Percentiles rank a stretch among this genome's conserved stretches.
Conservation (phyloP, 208 protist genomes). For the Crithidia brevicula region DNA sequence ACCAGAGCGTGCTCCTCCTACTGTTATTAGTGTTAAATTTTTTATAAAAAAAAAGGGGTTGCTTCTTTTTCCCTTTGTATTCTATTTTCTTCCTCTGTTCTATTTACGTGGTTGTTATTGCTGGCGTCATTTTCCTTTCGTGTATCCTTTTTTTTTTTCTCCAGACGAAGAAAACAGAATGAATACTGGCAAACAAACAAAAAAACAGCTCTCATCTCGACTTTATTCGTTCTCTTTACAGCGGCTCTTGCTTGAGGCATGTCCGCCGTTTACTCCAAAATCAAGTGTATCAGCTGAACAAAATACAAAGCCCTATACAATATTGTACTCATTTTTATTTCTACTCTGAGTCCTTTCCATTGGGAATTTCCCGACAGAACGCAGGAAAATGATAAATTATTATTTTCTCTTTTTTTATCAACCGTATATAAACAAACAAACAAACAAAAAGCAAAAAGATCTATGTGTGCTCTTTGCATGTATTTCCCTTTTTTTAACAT, state of each 20-base stretch:
- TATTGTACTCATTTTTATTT: neutral
- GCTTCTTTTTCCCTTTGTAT: conserved; percentile 12
- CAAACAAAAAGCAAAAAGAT: neutral
- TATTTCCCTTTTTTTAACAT: neutral
- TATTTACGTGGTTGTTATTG: no score
- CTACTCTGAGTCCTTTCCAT: no score
- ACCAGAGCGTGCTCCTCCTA: no score
- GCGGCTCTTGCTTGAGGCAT: no score
- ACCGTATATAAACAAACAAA: neutral
- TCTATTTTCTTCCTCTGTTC: neutral
- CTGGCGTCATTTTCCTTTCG: neutral
- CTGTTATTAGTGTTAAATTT: no score
- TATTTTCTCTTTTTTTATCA: conserved; percentile 10
- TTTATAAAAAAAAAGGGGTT: conserved; percentile 21
- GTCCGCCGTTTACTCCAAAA: no score
- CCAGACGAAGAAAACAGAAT: neutral
- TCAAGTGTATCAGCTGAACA: no score
- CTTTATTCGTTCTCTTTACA: no score
- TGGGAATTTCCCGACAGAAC: no score
- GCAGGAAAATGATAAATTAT: neutral
- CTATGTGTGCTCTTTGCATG: neutral
- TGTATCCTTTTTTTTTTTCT: neutral
- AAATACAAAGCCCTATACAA: no score
- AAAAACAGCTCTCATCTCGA: no score
- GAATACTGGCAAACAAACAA: no score